These are phyloP conservation scores for Yamadazyma akitaensis DNA, from an alignment of 805 yeast species.

Conservation along the genomic window DNA sequence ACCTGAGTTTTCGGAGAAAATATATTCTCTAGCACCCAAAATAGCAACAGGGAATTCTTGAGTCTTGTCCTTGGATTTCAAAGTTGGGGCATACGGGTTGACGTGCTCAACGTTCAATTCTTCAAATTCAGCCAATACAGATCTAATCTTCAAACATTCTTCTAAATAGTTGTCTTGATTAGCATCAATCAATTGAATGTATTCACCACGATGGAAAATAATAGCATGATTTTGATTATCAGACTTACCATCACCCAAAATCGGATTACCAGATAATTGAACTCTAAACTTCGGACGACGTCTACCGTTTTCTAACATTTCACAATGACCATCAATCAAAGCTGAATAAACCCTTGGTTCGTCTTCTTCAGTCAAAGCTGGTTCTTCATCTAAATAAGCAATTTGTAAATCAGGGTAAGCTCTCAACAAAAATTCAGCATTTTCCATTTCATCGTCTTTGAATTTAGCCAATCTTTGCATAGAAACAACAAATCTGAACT, in stretches of 20 bases:
- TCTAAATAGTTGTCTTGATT: slow-evolving; percentile 81
- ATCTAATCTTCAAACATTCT: slow-evolving; percentile 76
- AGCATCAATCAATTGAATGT: slow-evolving; percentile 76
- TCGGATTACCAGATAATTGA: slow-evolving; percentile 73
- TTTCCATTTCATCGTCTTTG: slow-evolving; percentile 53
- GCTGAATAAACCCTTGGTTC: slow-evolving; percentile 54
- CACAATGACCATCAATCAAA: slow-evolving; percentile 69
- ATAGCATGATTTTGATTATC: slow-evolving; percentile 80
- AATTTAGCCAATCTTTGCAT: slow-evolving; percentile 60
- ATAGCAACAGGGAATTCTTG: slow-evolving; percentile 66
- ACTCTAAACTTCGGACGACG: slow-evolving; percentile 62
- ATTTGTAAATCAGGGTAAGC: slow-evolving; percentile 68
- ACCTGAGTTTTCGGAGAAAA: slow-evolving; percentile 79
- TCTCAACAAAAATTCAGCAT: slow-evolving; percentile 55
- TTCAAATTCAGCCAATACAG: slow-evolving; percentile 73
- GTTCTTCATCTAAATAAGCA: slow-evolving; percentile 56
- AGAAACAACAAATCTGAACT: slow-evolving; percentile 62
- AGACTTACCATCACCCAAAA: slow-evolving; percentile 80
- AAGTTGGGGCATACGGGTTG: slow-evolving; percentile 75
- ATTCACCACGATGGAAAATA: slow-evolving; percentile 76
- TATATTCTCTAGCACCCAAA: slow-evolving; percentile 79
- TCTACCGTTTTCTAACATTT: slow-evolving; percentile 53
- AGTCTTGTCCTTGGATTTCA: slow-evolving; percentile 52
- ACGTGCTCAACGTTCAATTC: slow-evolving; percentile 59
- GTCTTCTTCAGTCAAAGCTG: slow-evolving; percentile 38